Conservation (phyloP, 176 grass and related monocot genomes). For the Hyparrhenia diplandra region DNA sequence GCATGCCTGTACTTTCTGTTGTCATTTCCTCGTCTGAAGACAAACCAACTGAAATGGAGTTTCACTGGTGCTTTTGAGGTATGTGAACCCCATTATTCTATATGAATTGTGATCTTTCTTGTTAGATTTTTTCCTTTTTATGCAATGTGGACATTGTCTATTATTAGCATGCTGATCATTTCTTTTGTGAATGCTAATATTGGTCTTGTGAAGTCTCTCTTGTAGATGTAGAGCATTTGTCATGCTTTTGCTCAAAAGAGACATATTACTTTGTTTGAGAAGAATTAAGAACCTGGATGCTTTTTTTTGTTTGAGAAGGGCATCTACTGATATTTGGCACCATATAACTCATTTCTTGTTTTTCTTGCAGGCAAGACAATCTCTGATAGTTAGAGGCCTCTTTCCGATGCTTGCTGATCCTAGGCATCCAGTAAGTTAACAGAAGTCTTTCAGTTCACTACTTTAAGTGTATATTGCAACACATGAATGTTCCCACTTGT, state of each 20-base stretch:
- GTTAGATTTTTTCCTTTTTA: neutral
- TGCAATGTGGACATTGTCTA: neutral
- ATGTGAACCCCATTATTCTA: conserved; percentile 19
- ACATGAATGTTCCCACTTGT: neutral
- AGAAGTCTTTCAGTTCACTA: neutral
- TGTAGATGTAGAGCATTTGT: neutral
- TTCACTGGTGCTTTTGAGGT: conserved; percentile 99
- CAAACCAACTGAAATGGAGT: conserved; percentile 96
- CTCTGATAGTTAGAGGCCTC: conserved; percentile 92
- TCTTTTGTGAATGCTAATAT: neutral
- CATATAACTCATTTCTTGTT: conserved; percentile 20
- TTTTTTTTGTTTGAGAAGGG: neutral
- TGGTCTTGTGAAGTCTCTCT: neutral
- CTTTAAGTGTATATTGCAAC: neutral
- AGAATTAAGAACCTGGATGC: neutral
- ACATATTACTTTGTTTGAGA: neutral
- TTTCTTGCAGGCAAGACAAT: conserved; percentile 84
- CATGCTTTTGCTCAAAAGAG: neutral
- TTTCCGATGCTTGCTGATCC: conserved; percentile 99
- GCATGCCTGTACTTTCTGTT: conserved; percentile 73
- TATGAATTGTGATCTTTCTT: neutral
- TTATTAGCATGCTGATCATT: neutral
- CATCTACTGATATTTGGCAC: neutral
- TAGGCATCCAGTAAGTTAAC: conserved; percentile 78
- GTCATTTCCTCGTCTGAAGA: conserved; percentile 99